Evolutionary conservation across 257 asterid species (phyloP), one percentile per base, ranked within the genome.

Genomic region (Penstemon newberryi): DNA sequence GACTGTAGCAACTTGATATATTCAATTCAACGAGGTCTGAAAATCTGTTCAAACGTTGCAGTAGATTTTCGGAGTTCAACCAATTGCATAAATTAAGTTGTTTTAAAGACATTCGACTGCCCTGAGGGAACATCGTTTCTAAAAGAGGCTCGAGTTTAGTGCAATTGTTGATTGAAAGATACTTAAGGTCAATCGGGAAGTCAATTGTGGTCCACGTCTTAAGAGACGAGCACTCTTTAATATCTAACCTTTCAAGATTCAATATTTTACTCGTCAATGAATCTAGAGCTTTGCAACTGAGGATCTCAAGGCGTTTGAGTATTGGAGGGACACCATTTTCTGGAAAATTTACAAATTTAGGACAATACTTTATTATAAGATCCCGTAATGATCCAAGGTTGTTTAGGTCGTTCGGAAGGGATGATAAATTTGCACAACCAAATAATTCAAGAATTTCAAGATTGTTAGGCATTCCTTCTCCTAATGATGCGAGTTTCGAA

Each of bases 381-480:
- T 87, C 89, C 37, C 87, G 65, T 63, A 87, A 56, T 4, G 80
- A 75, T 64, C 38, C 41, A 39, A 81, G 77, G 65, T 40, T 71
- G 79, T 85, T 79, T 74, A 85, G 67, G 44, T 78, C 79, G 41
- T 75, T 65, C 4, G 91, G 84, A 58, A 87, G 85, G 70, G 80
- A 67, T 19, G 51, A 44, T 9, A 85, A 55, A 66, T 60, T 81
- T 7, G 76, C 70, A 69, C 89, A 87, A n/a, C 76, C 71, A 44
- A 87, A 85, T 65, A 87, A 70, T 77, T 87, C 95, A 47, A 87
- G 76, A 67, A 83, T 86, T 76, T 85, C 87, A 45, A 87, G 87
- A 63, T 78, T 85, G 78, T 71, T 37, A 55, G 95, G 95, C 70
- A 85, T 73, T 36, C 82, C 89, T 59, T 79, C 80, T 62, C 89